Evolutionary conservation across 495 filamentous ascomycete genomes (phyloP), one percentile per base, ranked within the genome.

Genomic region (Xeromyces bisporus): DNA sequence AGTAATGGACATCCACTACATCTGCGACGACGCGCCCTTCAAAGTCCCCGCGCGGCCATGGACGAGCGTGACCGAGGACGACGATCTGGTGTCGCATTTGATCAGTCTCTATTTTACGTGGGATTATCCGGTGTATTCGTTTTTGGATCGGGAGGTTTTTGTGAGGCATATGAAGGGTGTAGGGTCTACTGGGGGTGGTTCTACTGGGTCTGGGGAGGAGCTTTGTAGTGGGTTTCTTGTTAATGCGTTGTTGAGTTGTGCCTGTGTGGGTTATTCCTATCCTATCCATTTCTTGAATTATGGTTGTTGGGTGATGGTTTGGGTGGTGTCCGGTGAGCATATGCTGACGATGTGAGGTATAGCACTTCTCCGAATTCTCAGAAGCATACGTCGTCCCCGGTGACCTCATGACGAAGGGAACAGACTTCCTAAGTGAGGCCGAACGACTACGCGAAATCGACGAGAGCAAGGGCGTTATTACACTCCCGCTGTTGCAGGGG

Each of bases 141-240:
- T 59, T 40, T 36, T 71, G 28, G 63, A 68, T 24, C 43, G 49
- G 15, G 53, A 55, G 21, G 53, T 67, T 9, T 68, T 71, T 41
- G 32, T 69, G 9, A 43, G 38, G 11, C 56, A 69, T 43, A 66
- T 70, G 57, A n/a, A n/a, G n/a, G n/a, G n/a, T n/a, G n/a, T n/a
- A n/a, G n/a, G n/a, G n/a, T n/a, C n/a, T n/a, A n/a, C n/a, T n/a
- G n/a, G n/a, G n/a, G n/a, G n/a, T n/a, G 39, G 31, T 0, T 23
- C 15, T 14, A 50, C 46, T 0, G 38, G 56, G 14, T 23, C 43
- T 7, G 40, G 40, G 2, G 50, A 48, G 9, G 43, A 56, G 38
- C 63, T 65, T 44, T 71, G 66, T 45, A 62, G 54, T 25, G 53
- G 64, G 2, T 62, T 67, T 40, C 47, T 71, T 34, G 66, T 71